Percentiles rank a stretch among this genome's conserved stretches.
These are phyloP conservation scores for Elongisporangium undulatum DNA, from an alignment of 352 stramenopile genomes.

Conservation along the genomic window DNA sequence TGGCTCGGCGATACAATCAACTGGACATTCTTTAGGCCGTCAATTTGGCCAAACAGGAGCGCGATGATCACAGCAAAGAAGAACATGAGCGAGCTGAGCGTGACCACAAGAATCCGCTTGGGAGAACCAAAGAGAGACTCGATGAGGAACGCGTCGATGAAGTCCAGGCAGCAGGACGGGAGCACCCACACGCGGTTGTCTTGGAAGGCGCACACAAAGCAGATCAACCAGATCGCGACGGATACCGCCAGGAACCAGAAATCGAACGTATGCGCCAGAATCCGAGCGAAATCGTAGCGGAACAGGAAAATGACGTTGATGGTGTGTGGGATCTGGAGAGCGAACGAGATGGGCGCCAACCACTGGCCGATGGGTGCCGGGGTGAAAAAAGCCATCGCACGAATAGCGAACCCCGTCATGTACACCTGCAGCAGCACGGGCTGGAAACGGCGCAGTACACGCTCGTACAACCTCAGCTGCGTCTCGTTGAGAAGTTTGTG, in stretches of 20 bases:
- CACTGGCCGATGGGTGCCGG: background rate
- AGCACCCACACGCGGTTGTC: constrained; percentile 5
- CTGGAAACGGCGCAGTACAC: background rate
- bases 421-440: background rate
- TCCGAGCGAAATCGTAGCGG: constrained; percentile 7
- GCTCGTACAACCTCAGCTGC: constrained; percentile 1
- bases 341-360: constrained; percentile 3
- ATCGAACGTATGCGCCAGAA: constrained; percentile 9
- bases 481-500: background rate
- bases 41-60: constrained; percentile 5
- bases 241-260: constrained; percentile 8
- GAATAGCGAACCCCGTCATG: constrained; percentile 2
- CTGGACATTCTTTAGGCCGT: background rate
- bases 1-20: background rate
- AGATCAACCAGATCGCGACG: constrained; percentile 3
- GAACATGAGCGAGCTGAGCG: background rate
- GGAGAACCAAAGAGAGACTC: constrained; percentile 12
- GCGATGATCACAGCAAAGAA: constrained; percentile 1
- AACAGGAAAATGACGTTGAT: constrained; percentile 6
- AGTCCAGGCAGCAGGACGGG: constrained; percentile 6
- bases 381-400: constrained; percentile 1
- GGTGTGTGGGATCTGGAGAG: constrained; percentile 5
- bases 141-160: constrained; percentile 13
- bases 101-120: constrained; percentile 1
- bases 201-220: constrained; percentile 2